phyloP scores from a whole-genome alignment of 2,329 filamentous ascomycete genomes.

The Amesomyces nigricolor region DNA sequence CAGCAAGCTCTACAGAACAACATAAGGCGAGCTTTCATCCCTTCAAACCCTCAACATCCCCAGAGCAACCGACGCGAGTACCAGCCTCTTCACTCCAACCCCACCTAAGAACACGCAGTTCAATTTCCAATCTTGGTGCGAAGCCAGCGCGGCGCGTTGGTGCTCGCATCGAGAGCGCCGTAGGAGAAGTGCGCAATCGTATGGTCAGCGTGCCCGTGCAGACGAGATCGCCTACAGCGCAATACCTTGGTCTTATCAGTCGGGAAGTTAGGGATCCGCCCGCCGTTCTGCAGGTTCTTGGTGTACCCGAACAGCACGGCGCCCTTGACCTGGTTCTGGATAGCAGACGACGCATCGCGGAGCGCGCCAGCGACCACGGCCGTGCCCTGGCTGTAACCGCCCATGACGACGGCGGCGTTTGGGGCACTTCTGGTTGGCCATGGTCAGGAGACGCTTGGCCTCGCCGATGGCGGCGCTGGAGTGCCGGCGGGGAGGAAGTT shows the following conservation, averaged over 20 bases:
- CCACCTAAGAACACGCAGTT: too few species aligned
- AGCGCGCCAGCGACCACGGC: slow-evolving; percentile 39
- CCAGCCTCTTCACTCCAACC: too few species aligned
- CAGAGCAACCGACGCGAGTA: too few species aligned
- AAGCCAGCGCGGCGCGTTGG: too few species aligned
- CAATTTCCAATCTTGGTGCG: too few species aligned
- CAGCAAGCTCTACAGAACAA: too few species aligned
- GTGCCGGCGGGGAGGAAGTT: slow-evolving; percentile 22
- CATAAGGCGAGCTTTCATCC: too few species aligned
- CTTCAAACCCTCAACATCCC: too few species aligned
- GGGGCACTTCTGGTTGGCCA: slow-evolving; percentile 40
- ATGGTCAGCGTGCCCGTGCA: slow-evolving; percentile 33
- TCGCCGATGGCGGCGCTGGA: slow-evolving; percentile 34
- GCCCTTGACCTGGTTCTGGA: slow-evolving; percentile 33
- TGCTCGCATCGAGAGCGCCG: neutral
- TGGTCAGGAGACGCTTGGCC: slow-evolving; percentile 35
- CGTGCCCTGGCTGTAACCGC: slow-evolving; percentile 37
- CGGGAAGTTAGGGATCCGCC: slow-evolving; percentile 37
- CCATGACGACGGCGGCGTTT: slow-evolving; percentile 36
- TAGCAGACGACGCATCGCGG: slow-evolving; percentile 27
- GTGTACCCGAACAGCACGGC: slow-evolving; percentile 34
- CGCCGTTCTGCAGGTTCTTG: slow-evolving; percentile 38
- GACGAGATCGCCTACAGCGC: slow-evolving; percentile 31
- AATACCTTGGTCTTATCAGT: slow-evolving; percentile 33
- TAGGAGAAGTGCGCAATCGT: slow-evolving; percentile 29